Percentiles rank a stretch among this genome's conserved stretches.
phyloP scores from a whole-genome alignment of 108 stramenopile species.

The Nitzschia sp. region DNA sequence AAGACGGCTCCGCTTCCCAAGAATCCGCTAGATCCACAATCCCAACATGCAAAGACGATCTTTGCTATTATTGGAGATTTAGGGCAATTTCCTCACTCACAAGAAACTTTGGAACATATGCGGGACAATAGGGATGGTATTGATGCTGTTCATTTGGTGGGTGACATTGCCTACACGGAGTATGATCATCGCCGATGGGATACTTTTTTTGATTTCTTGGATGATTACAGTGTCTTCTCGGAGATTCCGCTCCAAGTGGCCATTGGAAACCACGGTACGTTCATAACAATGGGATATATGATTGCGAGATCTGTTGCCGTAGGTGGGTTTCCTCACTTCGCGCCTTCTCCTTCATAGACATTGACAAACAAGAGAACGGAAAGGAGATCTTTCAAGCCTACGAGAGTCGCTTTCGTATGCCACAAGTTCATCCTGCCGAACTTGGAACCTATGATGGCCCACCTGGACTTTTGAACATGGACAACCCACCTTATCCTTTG shows the following conservation, averaged over 20 bases:
- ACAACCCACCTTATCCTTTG: constrained; percentile 61
- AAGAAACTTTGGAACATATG: constrained; percentile 43
- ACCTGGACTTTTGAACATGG: constrained; percentile 42
- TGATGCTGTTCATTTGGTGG: constrained; percentile 62
- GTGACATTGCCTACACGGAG: constrained; percentile 80
- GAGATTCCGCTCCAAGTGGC: constrained; percentile 63
- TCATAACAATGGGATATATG: background rate
- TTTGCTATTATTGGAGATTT: constrained; percentile 58
- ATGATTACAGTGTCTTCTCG: constrained; percentile 50
- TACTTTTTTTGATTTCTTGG: constrained; percentile 79
- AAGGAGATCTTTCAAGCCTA: constrained; percentile 69
- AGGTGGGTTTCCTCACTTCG: background rate
- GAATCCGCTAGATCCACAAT: background rate
- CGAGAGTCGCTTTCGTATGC: constrained; percentile 81
- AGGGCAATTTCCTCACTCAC: constrained; percentile 49
- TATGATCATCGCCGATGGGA: constrained; percentile 77
- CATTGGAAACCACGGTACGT: constrained; percentile 70
- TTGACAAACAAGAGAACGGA: constrained; percentile 57
- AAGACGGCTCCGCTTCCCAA: constrained; percentile 33
- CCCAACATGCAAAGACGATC: constrained; percentile 5
- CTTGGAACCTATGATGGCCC: constrained; percentile 52
- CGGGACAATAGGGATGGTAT: constrained; percentile 34
- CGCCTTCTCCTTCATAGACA: constrained; percentile 39
- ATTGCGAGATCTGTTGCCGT: background rate
- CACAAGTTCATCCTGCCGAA: constrained; percentile 56